A percentile compares a stretch with the other conserved stretches of the same genome.
Evolutionary conservation across 2,329 filamentous ascomycete genomes (phyloP).

Genomic region (Beauveria australis): DNA sequence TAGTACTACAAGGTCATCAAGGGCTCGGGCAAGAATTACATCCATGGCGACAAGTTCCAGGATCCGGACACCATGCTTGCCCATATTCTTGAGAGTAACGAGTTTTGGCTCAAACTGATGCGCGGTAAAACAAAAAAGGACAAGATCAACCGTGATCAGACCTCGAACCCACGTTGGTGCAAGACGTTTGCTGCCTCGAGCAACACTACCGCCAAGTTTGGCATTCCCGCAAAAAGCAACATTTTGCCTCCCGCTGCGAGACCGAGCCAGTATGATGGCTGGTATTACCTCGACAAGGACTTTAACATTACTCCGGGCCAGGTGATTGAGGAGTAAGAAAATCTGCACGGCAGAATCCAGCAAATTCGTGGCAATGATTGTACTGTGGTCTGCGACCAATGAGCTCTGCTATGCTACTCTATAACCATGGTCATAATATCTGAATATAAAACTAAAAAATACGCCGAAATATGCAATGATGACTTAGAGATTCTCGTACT

Average conservation of each 20-base stretch:
- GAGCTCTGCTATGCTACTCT: background rate
- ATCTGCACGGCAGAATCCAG: no score
- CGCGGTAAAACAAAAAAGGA: slow-evolving; percentile 26
- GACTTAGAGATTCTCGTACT: slow-evolving; percentile 12
- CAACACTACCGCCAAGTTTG: slow-evolving; percentile 23
- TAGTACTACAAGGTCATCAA: slow-evolving; percentile 34
- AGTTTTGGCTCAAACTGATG: slow-evolving; percentile 31
- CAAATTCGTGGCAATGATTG: background rate
- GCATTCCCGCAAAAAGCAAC: slow-evolving; percentile 22
- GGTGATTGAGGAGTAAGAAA: background rate
- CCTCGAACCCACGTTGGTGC: slow-evolving; percentile 21
- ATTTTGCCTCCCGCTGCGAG: slow-evolving; percentile 22
- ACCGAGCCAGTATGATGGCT: slow-evolving; percentile 26
- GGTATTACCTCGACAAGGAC: slow-evolving; percentile 30
- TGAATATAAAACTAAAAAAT: background rate
- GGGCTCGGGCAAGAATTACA: slow-evolving; percentile 27
- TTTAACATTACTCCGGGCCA: slow-evolving; percentile 20
- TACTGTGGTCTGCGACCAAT: background rate
- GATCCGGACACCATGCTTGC: slow-evolving; percentile 24
- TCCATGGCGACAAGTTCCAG: slow-evolving; percentile 29
- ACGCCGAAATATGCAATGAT: background rate
- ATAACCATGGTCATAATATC: background rate
- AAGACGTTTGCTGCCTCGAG: slow-evolving; percentile 26
- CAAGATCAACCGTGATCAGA: slow-evolving; percentile 35
- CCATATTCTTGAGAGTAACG: slow-evolving; percentile 28